Percentiles rank a stretch among this genome's conserved stretches.
Evolutionary conservation across 306 rosid species (phyloP).

Genomic region (Lagenaria siceraria): DNA sequence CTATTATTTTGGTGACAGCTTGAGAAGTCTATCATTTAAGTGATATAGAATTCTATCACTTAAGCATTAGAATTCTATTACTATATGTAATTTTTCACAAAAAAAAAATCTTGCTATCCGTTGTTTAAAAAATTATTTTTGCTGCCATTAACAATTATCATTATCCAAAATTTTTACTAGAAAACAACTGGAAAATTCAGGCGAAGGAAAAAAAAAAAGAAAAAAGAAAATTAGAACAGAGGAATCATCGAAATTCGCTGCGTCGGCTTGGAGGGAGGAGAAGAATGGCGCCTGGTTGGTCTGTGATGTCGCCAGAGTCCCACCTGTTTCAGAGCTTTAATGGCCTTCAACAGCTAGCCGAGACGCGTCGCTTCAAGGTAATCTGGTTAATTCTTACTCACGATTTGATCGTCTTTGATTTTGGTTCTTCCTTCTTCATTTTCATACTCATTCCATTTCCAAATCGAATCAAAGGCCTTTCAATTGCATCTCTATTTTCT

Average conservation of each 20-base stretch:
- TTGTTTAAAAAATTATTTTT: too few species aligned
- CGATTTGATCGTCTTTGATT: not conserved
- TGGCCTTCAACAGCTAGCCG: constrained; percentile 62
- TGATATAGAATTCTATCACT: too few species aligned
- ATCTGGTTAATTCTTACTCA: not conserved
- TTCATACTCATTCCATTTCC: not conserved
- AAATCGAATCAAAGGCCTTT: not conserved
- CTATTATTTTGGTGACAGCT: too few species aligned
- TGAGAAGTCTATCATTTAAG: too few species aligned
- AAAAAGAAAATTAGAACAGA: not conserved
- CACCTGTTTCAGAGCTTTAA: constrained; percentile 37
- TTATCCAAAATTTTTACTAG: too few species aligned
- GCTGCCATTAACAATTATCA: too few species aligned
- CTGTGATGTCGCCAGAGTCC: constrained; percentile 24
- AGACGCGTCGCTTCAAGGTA: constrained; percentile 60
- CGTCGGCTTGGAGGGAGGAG: not conserved
- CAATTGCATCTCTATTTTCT: not conserved
- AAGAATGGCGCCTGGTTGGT: constrained; percentile 38
- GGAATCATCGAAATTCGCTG: not conserved
- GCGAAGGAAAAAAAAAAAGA: not conserved
- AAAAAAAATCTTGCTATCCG: too few species aligned
- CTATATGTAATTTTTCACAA: too few species aligned
- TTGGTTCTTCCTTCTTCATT: not conserved
- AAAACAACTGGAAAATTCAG: not conserved
- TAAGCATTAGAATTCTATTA: too few species aligned